These are phyloP conservation scores for Oryza officinalis DNA, from an alignment of 176 grass and related monocot genomes.

Conservation along the genomic window DNA sequence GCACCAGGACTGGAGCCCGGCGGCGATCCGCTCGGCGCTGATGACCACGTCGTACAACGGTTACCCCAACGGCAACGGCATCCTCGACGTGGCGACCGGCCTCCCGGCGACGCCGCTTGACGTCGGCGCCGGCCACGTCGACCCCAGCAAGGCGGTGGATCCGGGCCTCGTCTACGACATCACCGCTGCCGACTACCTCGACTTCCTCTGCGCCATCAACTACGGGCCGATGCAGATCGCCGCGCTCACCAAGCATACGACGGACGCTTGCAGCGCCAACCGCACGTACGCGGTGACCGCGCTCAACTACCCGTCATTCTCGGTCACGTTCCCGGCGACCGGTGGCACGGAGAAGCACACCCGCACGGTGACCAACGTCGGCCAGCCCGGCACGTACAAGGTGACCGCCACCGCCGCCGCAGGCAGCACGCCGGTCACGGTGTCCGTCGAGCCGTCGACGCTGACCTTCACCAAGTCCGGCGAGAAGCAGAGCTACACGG, in stretches of 20 bases:
- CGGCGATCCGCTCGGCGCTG: constrained; percentile 73
- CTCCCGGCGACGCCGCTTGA: constrained; percentile 68
- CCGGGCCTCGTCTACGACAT: constrained; percentile 87
- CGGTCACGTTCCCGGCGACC: constrained; percentile 44
- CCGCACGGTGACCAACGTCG: constrained; percentile 80
- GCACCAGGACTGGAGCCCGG: constrained; percentile 89
- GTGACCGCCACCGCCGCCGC: constrained; percentile 37
- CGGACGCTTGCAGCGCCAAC: constrained; percentile 53
- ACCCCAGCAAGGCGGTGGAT: constrained; percentile 72
- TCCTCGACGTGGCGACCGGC: constrained; percentile 80
- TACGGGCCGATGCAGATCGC: constrained; percentile 80
- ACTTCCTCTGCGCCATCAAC: constrained; percentile 89
- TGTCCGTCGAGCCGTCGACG: constrained; percentile 62
- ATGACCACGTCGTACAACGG: constrained; percentile 77
- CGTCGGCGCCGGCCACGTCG: constrained; percentile 88
- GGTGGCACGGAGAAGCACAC: constrained; percentile 67
- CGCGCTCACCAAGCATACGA: constrained; percentile 53
- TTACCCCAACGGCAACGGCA: constrained; percentile 60
- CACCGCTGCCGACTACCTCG: constrained; percentile 65
- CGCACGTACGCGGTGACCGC: constrained; percentile 51
- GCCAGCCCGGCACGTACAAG: constrained; percentile 71
- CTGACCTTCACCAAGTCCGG: constrained; percentile 63
- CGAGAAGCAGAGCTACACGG: constrained; percentile 85
- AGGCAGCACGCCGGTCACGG: constrained; percentile 45
- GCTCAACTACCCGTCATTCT: constrained; percentile 96